Conservation (phyloP, 2,329 filamentous ascomycete genomes). For the Tolypocladium sp. region DNA sequence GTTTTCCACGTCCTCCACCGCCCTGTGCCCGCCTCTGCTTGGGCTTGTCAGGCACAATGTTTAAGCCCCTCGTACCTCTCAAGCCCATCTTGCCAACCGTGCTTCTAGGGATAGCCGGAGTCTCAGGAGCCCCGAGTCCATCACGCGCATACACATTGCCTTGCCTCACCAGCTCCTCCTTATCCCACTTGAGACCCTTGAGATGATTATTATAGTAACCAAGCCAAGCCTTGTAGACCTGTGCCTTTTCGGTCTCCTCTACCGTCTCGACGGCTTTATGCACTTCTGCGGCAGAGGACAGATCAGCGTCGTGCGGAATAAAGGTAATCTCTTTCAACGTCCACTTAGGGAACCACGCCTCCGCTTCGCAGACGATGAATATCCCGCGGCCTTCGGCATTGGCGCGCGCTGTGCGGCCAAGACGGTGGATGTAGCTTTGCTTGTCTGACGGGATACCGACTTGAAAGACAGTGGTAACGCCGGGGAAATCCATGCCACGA, state of each 20-base stretch:
- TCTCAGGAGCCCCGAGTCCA: slow-evolving; percentile 36
- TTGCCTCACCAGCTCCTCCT: slow-evolving; percentile 35
- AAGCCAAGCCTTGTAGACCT: slow-evolving; percentile 48
- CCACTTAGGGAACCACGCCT: slow-evolving; percentile 40
- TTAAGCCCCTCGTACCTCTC: slow-evolving; percentile 39
- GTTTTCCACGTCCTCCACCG: neutral
- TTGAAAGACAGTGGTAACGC: slow-evolving; percentile 59
- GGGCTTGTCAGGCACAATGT: slow-evolving; percentile 33
- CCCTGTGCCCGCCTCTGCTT: slow-evolving; percentile 5
- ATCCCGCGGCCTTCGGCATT: slow-evolving; percentile 54
- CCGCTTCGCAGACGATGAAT: slow-evolving; percentile 44
- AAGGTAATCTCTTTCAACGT: slow-evolving; percentile 47
- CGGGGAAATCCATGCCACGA: slow-evolving; percentile 64
- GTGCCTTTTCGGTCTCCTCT: slow-evolving; percentile 33
- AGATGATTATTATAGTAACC: slow-evolving; percentile 45
- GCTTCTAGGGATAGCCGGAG: slow-evolving; percentile 36
- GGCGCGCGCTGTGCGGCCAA: slow-evolving; percentile 59
- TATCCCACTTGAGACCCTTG: slow-evolving; percentile 33
- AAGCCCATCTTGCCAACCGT: slow-evolving; percentile 50
- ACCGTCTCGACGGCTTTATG: slow-evolving; percentile 28
- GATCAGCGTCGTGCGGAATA: slow-evolving; percentile 31
- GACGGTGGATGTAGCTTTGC: slow-evolving; percentile 58
- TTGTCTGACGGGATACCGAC: slow-evolving; percentile 48
- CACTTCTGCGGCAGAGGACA: slow-evolving; percentile 32
- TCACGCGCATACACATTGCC: slow-evolving; percentile 41